Percentiles rank a stretch among this genome's conserved stretches.
These are phyloP conservation scores for Esteya vermicola DNA, from an alignment of 2,329 filamentous ascomycete species.

Conservation along the genomic window DNA sequence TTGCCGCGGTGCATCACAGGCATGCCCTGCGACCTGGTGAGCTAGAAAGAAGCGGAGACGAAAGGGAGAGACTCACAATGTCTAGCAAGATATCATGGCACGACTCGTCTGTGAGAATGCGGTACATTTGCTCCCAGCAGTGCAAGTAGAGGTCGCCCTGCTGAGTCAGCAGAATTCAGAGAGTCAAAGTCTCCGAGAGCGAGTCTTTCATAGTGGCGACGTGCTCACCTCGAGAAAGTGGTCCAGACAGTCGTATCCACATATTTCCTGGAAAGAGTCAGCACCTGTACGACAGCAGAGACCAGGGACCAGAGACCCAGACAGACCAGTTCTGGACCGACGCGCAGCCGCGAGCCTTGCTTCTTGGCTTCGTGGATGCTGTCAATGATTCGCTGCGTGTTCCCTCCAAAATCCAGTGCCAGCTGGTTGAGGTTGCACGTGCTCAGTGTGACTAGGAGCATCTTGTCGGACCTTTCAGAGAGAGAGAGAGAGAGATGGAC, in stretches of 20 bases:
- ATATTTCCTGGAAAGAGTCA: slow-evolving; percentile 21
- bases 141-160: slow-evolving; percentile 37
- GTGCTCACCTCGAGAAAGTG: slow-evolving; percentile 43
- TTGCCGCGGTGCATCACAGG: slow-evolving; percentile 48
- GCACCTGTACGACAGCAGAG: neutral
- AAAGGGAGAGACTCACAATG: slow-evolving; percentile 20
- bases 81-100: slow-evolving; percentile 54
- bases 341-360: slow-evolving; percentile 44
- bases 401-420: slow-evolving; percentile 46
- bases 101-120: slow-evolving; percentile 44
- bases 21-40: slow-evolving; percentile 21
- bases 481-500: too few species aligned
- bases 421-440: slow-evolving; percentile 19
- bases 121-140: slow-evolving; percentile 46
- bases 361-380: slow-evolving; percentile 47
- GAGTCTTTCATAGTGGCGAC: too few species aligned
- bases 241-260: slow-evolving; percentile 54
- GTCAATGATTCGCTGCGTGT: slow-evolving; percentile 43
- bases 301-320: neutral
- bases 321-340: slow-evolving; percentile 35
- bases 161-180: too few species aligned
- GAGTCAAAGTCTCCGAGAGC: too few species aligned
- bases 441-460: slow-evolving; percentile 16
- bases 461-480: neutral
- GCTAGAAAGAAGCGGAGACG: neutral